Evolutionary conservation across 2,329 filamentous ascomycete species (phyloP), one percentile per base, ranked within the genome.

Genomic region (Torrubiella hemipterigena): DNA sequence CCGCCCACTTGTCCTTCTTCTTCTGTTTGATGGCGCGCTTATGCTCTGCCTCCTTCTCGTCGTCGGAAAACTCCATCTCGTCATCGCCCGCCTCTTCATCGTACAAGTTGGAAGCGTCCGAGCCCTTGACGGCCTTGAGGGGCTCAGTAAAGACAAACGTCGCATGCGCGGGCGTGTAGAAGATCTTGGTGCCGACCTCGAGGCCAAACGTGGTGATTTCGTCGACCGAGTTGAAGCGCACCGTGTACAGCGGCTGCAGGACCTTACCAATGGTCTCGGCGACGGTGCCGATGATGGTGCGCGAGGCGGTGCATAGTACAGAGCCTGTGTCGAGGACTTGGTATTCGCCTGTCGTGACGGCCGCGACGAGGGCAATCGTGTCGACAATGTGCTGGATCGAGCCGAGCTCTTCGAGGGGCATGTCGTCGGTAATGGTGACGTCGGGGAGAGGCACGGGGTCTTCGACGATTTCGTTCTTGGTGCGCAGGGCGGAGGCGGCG

Each of bases 41-140:
- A 50, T 85, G 75, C 44, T 86, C 83, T 7, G 81, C 80, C 55
- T 98, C 91, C 43, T 83, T 81, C 56, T 98, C 91, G 46, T 98
- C 91, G 43, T 98, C 91, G 0, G 89, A 95, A 52, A 96, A 96
- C 50, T 96, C 91, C 44, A 85, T 72, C 51, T 96, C 89, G 22
- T 93, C 83, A 19, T 81, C 79, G 12, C 61, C 76, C 7, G 86
- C 70, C 58, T 96, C 89, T 53, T 98, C 91, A 43, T 96, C 91
- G 54, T 94, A 81, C 33, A 94, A 69, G 50, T 96, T 96, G 31
- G 85, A 93, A 7, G 91, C 89, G 54, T 98, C 91, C 8, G 85
- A 91, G 37, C 86, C 85, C 58, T 93, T 96, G 46, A 81, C 52
- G 31, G 67, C 69, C 54, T 80, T 81, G 35, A 96, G 62, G 6